Conservation (phyloP, 306 rosid genomes). For the Styphnolobium japonicum region DNA sequence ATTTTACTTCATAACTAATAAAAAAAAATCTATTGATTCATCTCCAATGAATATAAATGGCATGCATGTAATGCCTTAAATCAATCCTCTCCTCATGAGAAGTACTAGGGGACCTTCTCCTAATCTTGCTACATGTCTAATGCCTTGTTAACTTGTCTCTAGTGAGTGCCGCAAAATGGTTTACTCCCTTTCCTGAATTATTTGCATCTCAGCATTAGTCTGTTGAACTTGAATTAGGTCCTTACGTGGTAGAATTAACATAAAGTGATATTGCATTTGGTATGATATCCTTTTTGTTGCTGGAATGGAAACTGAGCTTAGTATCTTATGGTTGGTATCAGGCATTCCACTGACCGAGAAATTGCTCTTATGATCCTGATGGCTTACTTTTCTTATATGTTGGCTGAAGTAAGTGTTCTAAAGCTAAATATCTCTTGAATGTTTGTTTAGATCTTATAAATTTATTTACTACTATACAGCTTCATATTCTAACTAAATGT, state of each 20-base stretch:
- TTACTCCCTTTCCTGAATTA: background rate
- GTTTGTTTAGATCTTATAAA: background rate
- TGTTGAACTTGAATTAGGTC: background rate
- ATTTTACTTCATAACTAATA: background rate
- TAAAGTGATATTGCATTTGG: background rate
- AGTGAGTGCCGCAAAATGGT: background rate
- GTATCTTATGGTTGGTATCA: conserved; percentile 12
- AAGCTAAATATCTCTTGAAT: background rate
- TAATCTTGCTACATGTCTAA: background rate
- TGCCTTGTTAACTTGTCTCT: background rate
- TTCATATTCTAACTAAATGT: conserved; percentile 17
- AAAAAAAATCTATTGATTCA: background rate
- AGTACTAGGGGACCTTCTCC: background rate
- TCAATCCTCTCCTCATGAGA: background rate
- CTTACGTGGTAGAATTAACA: background rate
- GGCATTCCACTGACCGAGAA: conserved; percentile 68
- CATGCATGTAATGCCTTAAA: background rate
- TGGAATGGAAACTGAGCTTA: background rate
- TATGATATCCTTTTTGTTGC: background rate
- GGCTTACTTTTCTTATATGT: conserved; percentile 62
- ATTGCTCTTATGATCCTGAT: conserved; percentile 60
- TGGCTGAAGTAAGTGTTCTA: conserved; percentile 49
- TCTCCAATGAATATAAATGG: background rate
- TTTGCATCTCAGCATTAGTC: background rate
- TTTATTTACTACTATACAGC: background rate